A percentile compares a stretch with the other conserved stretches of the same genome.
phyloP scores from a whole-genome alignment of 2,329 filamentous ascomycete genomes.

The Diaporthe ilicicola region DNA sequence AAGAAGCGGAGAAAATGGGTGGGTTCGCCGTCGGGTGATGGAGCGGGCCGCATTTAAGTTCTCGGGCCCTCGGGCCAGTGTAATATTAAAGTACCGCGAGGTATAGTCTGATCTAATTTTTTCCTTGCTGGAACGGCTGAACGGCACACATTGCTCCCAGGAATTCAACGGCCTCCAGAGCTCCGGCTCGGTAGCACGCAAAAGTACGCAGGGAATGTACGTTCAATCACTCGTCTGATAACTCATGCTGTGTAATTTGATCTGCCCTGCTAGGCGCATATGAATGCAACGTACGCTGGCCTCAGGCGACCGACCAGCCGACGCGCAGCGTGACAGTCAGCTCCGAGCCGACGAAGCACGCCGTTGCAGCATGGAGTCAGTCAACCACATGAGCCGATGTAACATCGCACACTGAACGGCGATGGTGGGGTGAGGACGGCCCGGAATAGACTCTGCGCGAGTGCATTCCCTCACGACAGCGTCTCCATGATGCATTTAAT shows the following conservation, averaged over 20 bases:
- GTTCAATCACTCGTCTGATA: background rate
- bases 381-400: slow-evolving; percentile 3
- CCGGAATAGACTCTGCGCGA: background rate
- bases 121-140: background rate
- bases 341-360: background rate
- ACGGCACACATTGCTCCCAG: background rate
- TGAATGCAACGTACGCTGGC: background rate
- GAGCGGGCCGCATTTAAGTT: slow-evolving; percentile 19
- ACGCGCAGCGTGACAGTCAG: background rate
- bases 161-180: background rate
- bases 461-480: background rate
- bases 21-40: background rate
- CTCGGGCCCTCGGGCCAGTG: background rate
- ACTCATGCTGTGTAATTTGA: slow-evolving; percentile 13
- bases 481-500: background rate
- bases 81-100: background rate
- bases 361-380: background rate
- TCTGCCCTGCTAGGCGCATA: background rate
- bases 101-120: background rate
- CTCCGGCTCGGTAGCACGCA: background rate
- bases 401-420: background rate
- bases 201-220: background rate
- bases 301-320: background rate
- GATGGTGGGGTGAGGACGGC: background rate
- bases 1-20: background rate